phyloP scores from a whole-genome alignment of 352 stramenopile genomes.

The Phytopythium boreale region DNA sequence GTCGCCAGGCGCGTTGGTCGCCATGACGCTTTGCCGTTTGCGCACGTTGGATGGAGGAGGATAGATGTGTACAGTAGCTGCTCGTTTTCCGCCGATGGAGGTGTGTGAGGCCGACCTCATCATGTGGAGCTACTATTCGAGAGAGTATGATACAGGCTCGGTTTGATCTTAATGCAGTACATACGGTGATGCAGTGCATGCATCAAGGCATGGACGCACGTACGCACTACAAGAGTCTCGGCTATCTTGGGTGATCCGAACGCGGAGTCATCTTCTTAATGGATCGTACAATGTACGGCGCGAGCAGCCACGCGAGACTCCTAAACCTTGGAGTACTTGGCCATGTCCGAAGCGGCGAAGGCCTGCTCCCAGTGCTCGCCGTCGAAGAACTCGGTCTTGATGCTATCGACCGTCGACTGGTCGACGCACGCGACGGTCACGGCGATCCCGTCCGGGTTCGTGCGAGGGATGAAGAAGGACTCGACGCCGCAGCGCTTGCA shows the following conservation, averaged over 20 bases:
- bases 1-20: neutral
- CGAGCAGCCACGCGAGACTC: neutral
- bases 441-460: slow-evolving; percentile 70
- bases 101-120: neutral
- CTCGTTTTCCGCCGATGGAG: slow-evolving; percentile 1
- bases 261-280: too few relatives aligned
- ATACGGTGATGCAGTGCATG: too few relatives aligned
- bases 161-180: too few relatives aligned
- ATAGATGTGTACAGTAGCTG: neutral
- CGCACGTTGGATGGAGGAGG: neutral
- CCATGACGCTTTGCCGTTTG: neutral
- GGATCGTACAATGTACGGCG: neutral
- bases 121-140: neutral
- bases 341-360: neutral
- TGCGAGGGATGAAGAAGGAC: slow-evolving; percentile 76
- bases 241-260: too few relatives aligned
- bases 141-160: neutral
- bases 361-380: neutral
- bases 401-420: slow-evolving; percentile 27
- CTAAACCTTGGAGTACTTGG: neutral
- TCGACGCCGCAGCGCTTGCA: slow-evolving; percentile 75
- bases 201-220: too few relatives aligned
- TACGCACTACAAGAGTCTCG: too few relatives aligned
- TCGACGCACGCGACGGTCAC: slow-evolving; percentile 74
- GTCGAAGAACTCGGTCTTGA: neutral